Base-by-base conservation (phyloP, 805 yeast species). In the Nakazawaea ernobii region DNA sequence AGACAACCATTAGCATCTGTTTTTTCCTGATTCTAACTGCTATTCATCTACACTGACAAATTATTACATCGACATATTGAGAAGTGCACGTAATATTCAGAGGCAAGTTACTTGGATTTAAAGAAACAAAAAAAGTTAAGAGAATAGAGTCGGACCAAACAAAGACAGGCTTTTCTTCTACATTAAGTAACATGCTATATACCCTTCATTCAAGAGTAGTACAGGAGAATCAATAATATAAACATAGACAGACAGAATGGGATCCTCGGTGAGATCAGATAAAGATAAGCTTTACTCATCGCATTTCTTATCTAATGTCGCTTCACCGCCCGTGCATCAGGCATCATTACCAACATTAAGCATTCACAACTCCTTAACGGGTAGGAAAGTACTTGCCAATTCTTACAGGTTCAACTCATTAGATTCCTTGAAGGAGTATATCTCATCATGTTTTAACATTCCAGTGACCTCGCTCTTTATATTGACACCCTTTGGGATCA, bases 401-500 rank as follows among this genome's bases (percentile, higher is more conserved):
- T 54, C 72, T 29, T 62, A 63, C 50, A 65, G 60, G 33, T 75
- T 74, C 54, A 61, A 63, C 44, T 61, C 68, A 4, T 52, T 74
- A 43, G 75, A 74, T 36, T 66, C 71, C 20, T 58, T 78, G 30
- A 72, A 69, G 52, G 63, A 58, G 28, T 72, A 66, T 52, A 67
- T 77, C 17, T 49, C 68, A 6, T 59, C 63, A 4, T 63, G 69
- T 35, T 70, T 77, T 60, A 55, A 55, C 38, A 74, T 77, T 1
- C 70, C 75, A 0, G 32, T 53, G 0, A 67, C 62, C 26, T 70
- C 72, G 44, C 54, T 74, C 38, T 70, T 84, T 53, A 64, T 85
- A 11, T 62, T 85, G 35, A 73, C 89, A 2, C 79, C 89, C 1
- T 81, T 75, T 59, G 91, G 91, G 0, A 71, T 78, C 40, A 79